These are phyloP conservation scores for Hypoxylon intermedium DNA, from an alignment of 495 filamentous ascomycete genomes.

Conservation along the genomic window DNA sequence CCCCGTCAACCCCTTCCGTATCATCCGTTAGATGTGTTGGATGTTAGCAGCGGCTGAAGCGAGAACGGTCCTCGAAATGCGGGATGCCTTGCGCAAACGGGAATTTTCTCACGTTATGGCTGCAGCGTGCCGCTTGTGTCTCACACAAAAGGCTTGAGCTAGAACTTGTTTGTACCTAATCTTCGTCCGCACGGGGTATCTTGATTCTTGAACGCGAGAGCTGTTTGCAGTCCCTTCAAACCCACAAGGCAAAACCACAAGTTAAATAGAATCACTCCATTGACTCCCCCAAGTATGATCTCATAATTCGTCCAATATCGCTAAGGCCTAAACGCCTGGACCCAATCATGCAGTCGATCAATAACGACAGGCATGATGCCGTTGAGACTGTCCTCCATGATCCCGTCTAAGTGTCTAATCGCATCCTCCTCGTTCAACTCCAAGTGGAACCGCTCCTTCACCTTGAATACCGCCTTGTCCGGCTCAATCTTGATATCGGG, in stretches of 20 bases:
- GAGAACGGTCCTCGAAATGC: slow-evolving; percentile 13
- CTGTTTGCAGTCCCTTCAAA: neutral
- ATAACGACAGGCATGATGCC: slow-evolving; percentile 91
- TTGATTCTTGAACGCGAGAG: neutral
- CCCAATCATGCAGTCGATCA: slow-evolving; percentile 91
- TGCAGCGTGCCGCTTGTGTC: slow-evolving; percentile 27
- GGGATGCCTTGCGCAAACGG: slow-evolving; percentile 18
- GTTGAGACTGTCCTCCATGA: slow-evolving; percentile 89
- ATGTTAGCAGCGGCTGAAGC: slow-evolving; percentile 8
- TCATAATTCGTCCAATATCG: neutral
- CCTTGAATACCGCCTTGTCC: slow-evolving; percentile 90
- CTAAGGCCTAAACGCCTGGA: slow-evolving; percentile 85
- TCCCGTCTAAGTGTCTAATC: slow-evolving; percentile 79
- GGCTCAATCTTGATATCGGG: slow-evolving; percentile 92
- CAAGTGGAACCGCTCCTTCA: slow-evolving; percentile 90
- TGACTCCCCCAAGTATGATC: neutral
- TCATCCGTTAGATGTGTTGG: no score
- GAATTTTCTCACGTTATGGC: slow-evolving; percentile 16
- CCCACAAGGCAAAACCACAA: neutral
- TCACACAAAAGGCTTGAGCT: slow-evolving; percentile 24
- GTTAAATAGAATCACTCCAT: neutral
- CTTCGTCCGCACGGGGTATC: slow-evolving; percentile 18
- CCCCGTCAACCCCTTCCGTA: no score
- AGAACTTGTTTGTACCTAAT: slow-evolving; percentile 12
- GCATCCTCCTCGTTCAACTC: slow-evolving; percentile 95